phyloP scores from a whole-genome alignment of 768 basidiomycete genomes.

The Trametes meyenii region DNA sequence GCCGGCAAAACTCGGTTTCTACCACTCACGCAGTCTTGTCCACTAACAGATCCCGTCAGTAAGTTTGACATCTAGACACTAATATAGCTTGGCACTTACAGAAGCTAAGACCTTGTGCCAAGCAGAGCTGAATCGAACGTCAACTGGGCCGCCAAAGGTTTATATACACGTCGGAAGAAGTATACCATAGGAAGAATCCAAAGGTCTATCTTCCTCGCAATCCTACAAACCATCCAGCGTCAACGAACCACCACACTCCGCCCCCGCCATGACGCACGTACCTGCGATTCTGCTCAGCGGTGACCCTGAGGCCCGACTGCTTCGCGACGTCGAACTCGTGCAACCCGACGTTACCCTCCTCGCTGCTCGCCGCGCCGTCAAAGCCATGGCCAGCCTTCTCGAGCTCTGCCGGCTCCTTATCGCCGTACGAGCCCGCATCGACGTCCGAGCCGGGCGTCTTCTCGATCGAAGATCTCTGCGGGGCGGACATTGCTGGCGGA shows the following conservation, averaged over 20 bases:
- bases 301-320: conserved; percentile 17
- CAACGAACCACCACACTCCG: too few species aligned
- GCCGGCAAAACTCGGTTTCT: neutral
- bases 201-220: conserved; percentile 32
- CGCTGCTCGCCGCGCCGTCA: conserved; percentile 1
- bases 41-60: conserved; percentile 9
- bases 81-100: neutral
- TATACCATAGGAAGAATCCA: conserved; percentile 32
- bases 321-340: conserved; percentile 24
- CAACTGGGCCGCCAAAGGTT: neutral
- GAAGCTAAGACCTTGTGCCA: conserved; percentile 35
- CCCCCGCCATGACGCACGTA: neutral
- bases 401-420: neutral
- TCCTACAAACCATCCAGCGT: conserved; percentile 3
- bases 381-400: neutral
- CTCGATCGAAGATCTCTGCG: neutral
- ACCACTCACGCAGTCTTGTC: conserved; percentile 37
- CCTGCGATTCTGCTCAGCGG: conserved; percentile 12
- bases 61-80: too few species aligned
- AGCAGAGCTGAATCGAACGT: conserved; percentile 25
- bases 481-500: neutral
- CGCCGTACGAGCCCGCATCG: conserved; percentile 1
- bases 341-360: conserved; percentile 21
- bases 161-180: neutral
- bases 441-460: conserved; percentile 6